Conservation (phyloP, 2,329 filamentous ascomycete species). For the Pyrenochaeta sp. region DNA sequence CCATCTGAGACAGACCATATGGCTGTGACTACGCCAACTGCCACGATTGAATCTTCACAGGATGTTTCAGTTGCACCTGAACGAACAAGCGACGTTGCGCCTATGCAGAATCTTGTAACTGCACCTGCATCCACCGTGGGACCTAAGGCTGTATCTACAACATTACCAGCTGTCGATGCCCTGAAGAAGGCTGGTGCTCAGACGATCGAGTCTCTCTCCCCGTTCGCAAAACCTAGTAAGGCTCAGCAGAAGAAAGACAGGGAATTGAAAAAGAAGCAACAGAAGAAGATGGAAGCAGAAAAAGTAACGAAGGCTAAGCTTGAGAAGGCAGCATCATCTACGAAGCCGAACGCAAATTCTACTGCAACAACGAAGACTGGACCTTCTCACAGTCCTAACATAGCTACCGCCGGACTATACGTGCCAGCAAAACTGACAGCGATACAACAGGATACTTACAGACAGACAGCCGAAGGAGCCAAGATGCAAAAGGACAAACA, state of each 20-base stretch:
- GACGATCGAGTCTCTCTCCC: conserved; percentile 40
- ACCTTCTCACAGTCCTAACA: background rate
- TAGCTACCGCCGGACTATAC: background rate
- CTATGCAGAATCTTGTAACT: background rate
- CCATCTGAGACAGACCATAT: too few relatives aligned
- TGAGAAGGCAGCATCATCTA: conserved; percentile 9
- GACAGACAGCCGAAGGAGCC: background rate
- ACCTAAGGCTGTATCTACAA: background rate
- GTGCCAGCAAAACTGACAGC: background rate
- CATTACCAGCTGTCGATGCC: conserved; percentile 1
- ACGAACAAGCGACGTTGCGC: background rate
- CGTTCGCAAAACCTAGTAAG: conserved; percentile 39
- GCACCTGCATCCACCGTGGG: background rate
- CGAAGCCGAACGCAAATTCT: conserved; percentile 2
- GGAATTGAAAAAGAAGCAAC: conserved; percentile 49
- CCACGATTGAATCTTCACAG: too few relatives aligned
- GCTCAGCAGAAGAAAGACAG: conserved; percentile 43
- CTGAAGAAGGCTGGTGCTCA: conserved; percentile 33
- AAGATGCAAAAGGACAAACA: conserved; percentile 8
- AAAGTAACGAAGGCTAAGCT: conserved; percentile 21
- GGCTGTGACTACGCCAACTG: too few relatives aligned
- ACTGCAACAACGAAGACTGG: conserved; percentile 4
- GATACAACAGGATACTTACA: background rate
- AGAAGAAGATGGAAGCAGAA: conserved; percentile 31
- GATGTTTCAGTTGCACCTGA: background rate